Percentiles rank a stretch among this genome's conserved stretches.
Evolutionary conservation across 345 rosid species (phyloP).

Genomic region (Rhodamnia argentea): DNA sequence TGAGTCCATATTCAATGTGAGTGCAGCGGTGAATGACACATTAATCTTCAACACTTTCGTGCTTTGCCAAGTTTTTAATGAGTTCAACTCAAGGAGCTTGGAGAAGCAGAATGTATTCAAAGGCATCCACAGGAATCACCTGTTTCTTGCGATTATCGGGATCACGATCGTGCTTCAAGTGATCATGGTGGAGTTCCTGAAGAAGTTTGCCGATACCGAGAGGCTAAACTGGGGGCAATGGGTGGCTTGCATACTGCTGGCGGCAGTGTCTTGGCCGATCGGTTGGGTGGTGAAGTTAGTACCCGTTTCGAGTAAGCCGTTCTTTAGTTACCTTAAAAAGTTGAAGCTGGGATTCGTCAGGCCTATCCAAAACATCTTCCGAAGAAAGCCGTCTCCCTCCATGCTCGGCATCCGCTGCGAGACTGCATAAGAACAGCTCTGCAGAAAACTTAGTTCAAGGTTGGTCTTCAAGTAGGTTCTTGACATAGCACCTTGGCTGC

Average conservation of each 20-base stretch:
- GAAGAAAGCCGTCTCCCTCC: not conserved
- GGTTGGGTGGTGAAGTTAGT: conserved; percentile 58
- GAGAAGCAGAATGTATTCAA: conserved; percentile 68
- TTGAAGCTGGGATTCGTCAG: not conserved
- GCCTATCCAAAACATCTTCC: not conserved
- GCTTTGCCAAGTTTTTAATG: conserved; percentile 70
- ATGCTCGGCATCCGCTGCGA: not conserved
- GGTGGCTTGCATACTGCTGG: conserved; percentile 45
- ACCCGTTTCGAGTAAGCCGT: conserved; percentile 44
- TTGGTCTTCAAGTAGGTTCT: not conserved
- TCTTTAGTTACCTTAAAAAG: conserved; percentile 28
- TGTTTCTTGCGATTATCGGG: conserved; percentile 45
- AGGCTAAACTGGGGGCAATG: conserved; percentile 59
- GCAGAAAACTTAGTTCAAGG: not conserved
- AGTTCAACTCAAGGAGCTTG: conserved; percentile 64
- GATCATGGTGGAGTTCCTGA: conserved; percentile 65
- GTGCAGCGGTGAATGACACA: conserved; percentile 43
- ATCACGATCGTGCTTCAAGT: conserved; percentile 51
- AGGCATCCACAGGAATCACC: conserved; percentile 47
- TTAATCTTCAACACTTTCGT: conserved; percentile 66
- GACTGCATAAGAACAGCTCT: not conserved
- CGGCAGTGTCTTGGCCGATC: conserved; percentile 62
- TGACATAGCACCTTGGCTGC: not conserved
- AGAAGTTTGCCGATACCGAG: conserved; percentile 66
- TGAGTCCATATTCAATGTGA: conserved; percentile 37